Base-by-base conservation (phyloP, 2,329 filamentous ascomycete species). In the Xylariaceae sp. region DNA sequence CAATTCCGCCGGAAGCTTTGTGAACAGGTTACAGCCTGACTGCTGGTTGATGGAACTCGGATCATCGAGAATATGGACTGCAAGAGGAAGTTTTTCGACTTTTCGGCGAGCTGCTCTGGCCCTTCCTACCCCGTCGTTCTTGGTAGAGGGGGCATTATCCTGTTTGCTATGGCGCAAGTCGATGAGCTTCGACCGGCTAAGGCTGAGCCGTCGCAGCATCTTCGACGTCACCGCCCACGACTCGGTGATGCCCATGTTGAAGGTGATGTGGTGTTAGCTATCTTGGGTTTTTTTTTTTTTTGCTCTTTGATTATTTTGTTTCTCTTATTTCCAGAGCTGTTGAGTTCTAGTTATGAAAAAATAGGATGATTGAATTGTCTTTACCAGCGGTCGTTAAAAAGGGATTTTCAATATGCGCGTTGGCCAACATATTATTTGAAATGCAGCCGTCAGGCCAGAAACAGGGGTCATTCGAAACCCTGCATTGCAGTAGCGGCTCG, bases 1-100 rank as follows among this genome's bases (percentile, higher is more conserved):
- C 1, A 67, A 29, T 44, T 68, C 65, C 18, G 49, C 56, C 2
- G 65, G 64, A 21, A 66, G 64, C 39, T 57, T 61, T 15, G 48
- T 18, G 29, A 67, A 63, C 6, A 67, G 40, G 16, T 57, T 62
- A 11, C 51, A 61, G 20, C 7, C n/a, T 4, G 23, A 18, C 35
- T 68, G 65, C 11, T 44, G 50, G 35, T 61, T 20, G 15, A 61
- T 46, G 39, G 43, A 50, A 23, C 26, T 42, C 4, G 57, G 59
- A 15, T 57, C 45, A 20, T 59, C 53, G 42, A 61, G 58, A 35
- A 61, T 44, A 3, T 36, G 30, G 27, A 61, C 47, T 7, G 58
- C 58, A 7, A 61, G 46, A 24, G 58, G 58, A n/a, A 59, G 47
- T 20, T 55, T 60, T 15, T 54, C 47, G 21, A 15, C 18, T 20